Evolutionary conservation across 768 basidiomycete genomes (phyloP).

Genomic region (Kwoniella mangroviensis): DNA sequence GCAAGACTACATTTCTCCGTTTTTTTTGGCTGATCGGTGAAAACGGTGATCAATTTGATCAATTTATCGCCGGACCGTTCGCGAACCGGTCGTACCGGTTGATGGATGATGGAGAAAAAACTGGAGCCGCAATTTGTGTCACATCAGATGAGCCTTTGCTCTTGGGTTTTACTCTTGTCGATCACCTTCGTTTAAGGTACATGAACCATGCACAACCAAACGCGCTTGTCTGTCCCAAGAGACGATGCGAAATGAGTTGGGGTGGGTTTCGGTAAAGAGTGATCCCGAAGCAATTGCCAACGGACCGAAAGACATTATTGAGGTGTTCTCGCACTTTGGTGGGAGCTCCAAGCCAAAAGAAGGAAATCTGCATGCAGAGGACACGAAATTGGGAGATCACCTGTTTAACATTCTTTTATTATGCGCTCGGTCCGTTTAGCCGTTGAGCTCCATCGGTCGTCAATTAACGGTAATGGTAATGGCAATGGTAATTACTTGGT

Average conservation of each 20-base stretch:
- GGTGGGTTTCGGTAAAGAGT: not conserved
- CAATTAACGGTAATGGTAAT: not conserved
- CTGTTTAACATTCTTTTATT: not conserved
- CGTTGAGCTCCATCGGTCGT: not conserved
- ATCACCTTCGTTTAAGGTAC: constrained; percentile 1
- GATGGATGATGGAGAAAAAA: not conserved
- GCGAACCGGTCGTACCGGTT: not conserved
- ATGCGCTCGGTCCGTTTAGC: constrained; percentile 1
- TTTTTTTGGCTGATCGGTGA: not conserved
- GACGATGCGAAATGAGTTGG: not conserved
- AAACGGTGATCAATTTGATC: not conserved
- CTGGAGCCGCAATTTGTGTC: constrained; percentile 11
- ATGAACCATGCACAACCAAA: too few species aligned
- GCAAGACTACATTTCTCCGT: not conserved
- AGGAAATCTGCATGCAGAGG: too few species aligned
- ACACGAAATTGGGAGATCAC: not conserved
- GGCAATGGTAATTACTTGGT: not conserved
- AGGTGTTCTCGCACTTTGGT: too few species aligned
- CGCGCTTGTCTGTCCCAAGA: too few species aligned
- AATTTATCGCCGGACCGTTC: not conserved
- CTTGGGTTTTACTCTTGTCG: not conserved
- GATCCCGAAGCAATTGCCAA: not conserved
- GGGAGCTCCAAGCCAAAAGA: too few species aligned
- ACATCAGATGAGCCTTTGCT: not conserved
- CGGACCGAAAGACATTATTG: not conserved